Evolutionary conservation across 331 rosid species (phyloP).

Genomic region (Arachis monticola): DNA sequence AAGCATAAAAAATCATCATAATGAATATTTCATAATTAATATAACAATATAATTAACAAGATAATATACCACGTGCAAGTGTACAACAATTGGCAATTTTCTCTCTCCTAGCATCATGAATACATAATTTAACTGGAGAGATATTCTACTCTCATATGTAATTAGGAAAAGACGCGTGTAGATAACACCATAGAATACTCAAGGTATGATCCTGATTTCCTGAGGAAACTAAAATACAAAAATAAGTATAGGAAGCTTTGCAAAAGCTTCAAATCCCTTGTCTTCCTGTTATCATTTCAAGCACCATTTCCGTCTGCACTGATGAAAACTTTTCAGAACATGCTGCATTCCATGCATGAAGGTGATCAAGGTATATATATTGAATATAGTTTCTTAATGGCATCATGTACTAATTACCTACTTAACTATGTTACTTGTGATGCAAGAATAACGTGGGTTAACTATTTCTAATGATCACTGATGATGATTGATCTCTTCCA

Average conservation of each 20-base stretch:
- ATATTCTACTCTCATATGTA: constrained; percentile 28
- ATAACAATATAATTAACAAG: background rate
- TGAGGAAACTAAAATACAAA: constrained; percentile 36
- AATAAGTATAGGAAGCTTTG: constrained; percentile 36
- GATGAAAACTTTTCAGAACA: constrained; percentile 36
- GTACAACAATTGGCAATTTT: constrained; percentile 28
- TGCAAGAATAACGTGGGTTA: constrained; percentile 42
- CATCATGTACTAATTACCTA: constrained; percentile 44
- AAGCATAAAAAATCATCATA: constrained; percentile 5
- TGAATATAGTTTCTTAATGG: background rate
- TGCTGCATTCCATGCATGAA: constrained; percentile 24
- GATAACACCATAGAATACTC: constrained; percentile 17
- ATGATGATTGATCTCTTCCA: constrained; percentile 50
- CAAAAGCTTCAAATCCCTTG: constrained; percentile 45
- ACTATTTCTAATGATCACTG: constrained; percentile 38
- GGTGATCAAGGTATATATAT: constrained; percentile 1
- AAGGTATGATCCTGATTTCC: constrained; percentile 27
- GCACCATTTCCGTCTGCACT: constrained; percentile 40
- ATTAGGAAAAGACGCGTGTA: constrained; percentile 32
- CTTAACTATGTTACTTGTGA: constrained; percentile 57
- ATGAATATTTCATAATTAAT: constrained; percentile 7
- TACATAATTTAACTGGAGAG: background rate
- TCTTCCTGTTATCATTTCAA: constrained; percentile 42
- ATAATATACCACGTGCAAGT: background rate
- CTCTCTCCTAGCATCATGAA: background rate